These are phyloP conservation scores for Aphanoascus verrucosus DNA, from an alignment of 2,329 filamentous ascomycete genomes.

Conservation along the genomic window DNA sequence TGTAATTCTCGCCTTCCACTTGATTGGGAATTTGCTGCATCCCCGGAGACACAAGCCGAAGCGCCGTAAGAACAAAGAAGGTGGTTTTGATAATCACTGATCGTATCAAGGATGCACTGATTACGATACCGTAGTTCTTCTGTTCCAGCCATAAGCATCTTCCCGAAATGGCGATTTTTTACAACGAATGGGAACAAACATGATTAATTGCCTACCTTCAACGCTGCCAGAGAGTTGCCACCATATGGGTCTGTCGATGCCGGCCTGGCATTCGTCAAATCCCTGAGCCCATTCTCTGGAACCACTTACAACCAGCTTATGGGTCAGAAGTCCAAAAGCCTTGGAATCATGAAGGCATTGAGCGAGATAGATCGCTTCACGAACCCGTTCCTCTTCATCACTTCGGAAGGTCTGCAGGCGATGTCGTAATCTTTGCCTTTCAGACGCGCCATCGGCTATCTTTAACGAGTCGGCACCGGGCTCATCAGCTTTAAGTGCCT, in stretches of 20 bases:
- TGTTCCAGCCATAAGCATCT: conserved; percentile 16
- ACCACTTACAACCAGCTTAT: conserved; percentile 28
- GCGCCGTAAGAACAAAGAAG: conserved; percentile 35
- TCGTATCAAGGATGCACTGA: conserved; percentile 33
- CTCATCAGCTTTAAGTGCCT: not conserved
- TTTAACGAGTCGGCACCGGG: not conserved
- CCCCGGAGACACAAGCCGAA: conserved; percentile 21
- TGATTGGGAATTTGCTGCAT: conserved; percentile 12
- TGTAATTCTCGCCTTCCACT: conserved; percentile 21
- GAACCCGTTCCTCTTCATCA: conserved; percentile 30
- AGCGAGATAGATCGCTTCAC: conserved; percentile 32
- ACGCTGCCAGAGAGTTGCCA: conserved; percentile 29
- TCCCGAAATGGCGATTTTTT: too few species aligned
- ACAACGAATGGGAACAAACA: not conserved
- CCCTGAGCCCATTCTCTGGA: conserved; percentile 30
- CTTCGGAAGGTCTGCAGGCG: conserved; percentile 22
- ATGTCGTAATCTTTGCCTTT: conserved; percentile 12
- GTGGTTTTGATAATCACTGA: conserved; percentile 34
- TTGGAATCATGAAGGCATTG: conserved; percentile 23
- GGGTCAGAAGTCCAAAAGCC: conserved; percentile 25
- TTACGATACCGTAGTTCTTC: conserved; percentile 36
- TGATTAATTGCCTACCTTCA: conserved; percentile 28
- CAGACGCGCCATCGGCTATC: not conserved
- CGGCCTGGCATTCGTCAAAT: conserved; percentile 18
- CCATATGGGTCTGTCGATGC: conserved; percentile 25